Evolutionary conservation across 2,329 filamentous ascomycete species (phyloP), one percentile per base, ranked within the genome.

Genomic region (Aspergillus fumigatus): DNA sequence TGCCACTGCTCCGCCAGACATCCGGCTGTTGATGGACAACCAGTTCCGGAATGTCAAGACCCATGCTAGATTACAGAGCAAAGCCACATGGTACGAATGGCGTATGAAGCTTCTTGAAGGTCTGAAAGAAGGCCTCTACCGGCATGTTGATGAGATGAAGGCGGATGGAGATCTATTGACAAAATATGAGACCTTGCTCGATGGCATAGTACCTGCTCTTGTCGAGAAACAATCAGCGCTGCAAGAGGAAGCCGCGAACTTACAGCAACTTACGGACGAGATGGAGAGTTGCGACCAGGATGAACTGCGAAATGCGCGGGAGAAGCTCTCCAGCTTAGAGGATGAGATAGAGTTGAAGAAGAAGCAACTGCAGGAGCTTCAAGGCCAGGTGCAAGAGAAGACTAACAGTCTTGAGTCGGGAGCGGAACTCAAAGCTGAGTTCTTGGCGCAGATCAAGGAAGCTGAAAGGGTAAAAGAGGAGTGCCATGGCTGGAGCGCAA

Each of bases 21-120:
- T 96, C 70, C 92, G 90, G 67, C 76, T 85, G 3, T 81, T 95
- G 52, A 95, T 99, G 87, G 93, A 99, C 76, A 94, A 90, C 62
- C 92, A 97, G 70, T 94, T 99, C 80, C 94, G 96, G 73, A 97
- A 97, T 68, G 89, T 96, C 73, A 97, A 97, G 78, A 92, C 91
- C 0, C 89, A 96, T 71, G 91, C 93, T 17, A 85, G 94, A 26
- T 81, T 97, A 14, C 80, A 92, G 52, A 97, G 93, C 77, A 97
- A 97, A 71, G 91, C 90, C 56, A 92, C 94, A 79, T 99, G 94
- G 94, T 99, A 99, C 71, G 89, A 93, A 68, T 99, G 94, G 94
- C 88, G 94, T 43, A 93, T 90, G 81, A 93, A 94, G 67, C 82
- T 97, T 25, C 86, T 89, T 29, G 82, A 92, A 55, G 89, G 90